These are phyloP conservation scores for Colletotrichum tropicale DNA, from an alignment of 2,329 filamentous ascomycete species.

Conservation along the genomic window DNA sequence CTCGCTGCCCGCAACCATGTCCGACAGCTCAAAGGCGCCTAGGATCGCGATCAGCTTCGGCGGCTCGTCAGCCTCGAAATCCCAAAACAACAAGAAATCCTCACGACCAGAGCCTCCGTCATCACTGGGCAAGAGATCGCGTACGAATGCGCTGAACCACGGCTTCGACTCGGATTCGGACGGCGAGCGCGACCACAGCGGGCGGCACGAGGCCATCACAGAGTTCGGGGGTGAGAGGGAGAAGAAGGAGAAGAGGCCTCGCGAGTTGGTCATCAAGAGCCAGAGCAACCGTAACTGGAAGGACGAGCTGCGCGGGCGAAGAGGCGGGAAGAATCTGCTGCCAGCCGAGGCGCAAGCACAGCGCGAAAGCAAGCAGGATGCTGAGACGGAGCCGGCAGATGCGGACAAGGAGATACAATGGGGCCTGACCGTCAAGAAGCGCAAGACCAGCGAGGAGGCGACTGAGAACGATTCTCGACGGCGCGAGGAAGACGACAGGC, in stretches of 20 bases:
- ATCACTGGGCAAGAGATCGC: constrained; percentile 52
- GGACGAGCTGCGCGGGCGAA: constrained; percentile 53
- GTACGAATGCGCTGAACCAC: constrained; percentile 46
- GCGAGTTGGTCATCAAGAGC: constrained; percentile 60
- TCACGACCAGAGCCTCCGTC: constrained; percentile 36
- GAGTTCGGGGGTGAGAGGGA: constrained; percentile 52
- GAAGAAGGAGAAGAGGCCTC: constrained; percentile 32
- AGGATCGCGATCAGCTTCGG: constrained; percentile 23
- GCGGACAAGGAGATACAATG: constrained; percentile 60
- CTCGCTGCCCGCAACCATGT: background rate
- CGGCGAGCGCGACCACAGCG: constrained; percentile 24
- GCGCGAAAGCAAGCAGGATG: constrained; percentile 33
- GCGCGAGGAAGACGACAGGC: background rate
- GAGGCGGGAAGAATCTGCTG: constrained; percentile 57
- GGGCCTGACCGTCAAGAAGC: constrained; percentile 53
- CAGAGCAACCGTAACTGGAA: constrained; percentile 68
- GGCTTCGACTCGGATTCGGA: constrained; percentile 46
- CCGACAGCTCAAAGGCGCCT: constrained; percentile 9
- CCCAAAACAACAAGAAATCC: background rate
- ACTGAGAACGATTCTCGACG: constrained; percentile 16
- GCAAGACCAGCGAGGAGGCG: constrained; percentile 61
- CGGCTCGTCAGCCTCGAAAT: constrained; percentile 5
- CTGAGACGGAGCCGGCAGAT: constrained; percentile 43
- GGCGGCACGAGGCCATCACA: constrained; percentile 51
- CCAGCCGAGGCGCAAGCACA: constrained; percentile 58